Conservation (phyloP, 148 eudicot species). For the Fallopia convolvulus region DNA sequence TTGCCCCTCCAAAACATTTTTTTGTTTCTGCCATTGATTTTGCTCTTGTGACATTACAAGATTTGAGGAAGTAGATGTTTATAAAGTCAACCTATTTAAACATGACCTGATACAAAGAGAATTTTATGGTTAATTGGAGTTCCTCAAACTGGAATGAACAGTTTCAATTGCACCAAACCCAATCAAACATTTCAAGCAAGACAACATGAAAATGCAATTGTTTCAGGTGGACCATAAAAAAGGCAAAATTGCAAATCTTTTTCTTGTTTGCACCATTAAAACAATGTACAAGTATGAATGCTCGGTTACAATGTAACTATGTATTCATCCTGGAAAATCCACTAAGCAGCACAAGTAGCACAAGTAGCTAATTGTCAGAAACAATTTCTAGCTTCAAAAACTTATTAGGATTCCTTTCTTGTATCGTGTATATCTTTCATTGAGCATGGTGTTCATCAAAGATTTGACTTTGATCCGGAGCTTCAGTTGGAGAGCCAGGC, state of each 20-base stretch:
- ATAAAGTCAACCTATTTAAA: no score
- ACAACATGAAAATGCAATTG: background rate
- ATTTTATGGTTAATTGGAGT: no score
- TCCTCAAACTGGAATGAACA: no score
- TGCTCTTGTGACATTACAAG: no score
- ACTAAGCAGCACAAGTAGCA: no score
- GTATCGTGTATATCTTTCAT: background rate
- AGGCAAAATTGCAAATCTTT: background rate
- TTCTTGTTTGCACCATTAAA: background rate
- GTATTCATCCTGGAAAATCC: background rate
- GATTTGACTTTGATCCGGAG: constrained; percentile 4
- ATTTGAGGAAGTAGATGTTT: no score
- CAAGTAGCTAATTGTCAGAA: background rate
- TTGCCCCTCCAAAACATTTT: no score
- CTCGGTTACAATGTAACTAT: background rate
- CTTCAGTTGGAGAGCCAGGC: constrained; percentile 70
- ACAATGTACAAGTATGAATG: background rate
- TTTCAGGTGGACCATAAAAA: background rate
- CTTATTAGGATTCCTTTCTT: background rate
- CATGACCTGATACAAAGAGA: background rate
- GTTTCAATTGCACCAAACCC: background rate
- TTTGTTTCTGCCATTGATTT: no score
- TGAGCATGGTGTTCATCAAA: constrained; percentile 2
- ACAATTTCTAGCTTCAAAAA: background rate
- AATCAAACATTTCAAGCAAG: background rate